Base-by-base conservation (phyloP, 2,329 filamentous ascomycete genomes). In the Sporothrix dimorphospora region DNA sequence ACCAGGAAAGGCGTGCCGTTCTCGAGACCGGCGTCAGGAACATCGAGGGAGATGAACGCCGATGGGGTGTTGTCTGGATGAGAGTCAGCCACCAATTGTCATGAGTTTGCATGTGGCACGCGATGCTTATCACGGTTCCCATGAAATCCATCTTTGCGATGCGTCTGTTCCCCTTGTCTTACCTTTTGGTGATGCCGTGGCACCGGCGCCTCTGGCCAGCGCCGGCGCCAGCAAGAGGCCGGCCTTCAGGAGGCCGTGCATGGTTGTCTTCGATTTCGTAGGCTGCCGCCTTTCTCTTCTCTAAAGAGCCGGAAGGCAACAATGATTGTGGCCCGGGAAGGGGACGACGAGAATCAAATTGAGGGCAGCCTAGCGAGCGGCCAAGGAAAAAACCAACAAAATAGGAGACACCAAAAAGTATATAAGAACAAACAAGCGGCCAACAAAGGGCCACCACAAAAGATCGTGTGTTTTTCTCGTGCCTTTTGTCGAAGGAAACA, bases 181-280 rank as follows among this genome's bases (percentile, higher is more conserved):
- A 76, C 71, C 74, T 69, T 53, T 61, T 6, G 69, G 65, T 4
- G 71, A 69, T 27, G 75, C 72, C 12, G 67, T 72, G 27, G 71
- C 75, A 24, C 21, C 57, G 77, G 74, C 72, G 78, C 76, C 78
- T 57, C 76, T 75, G 42, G 77, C 79, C 76, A 83, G 77, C 77
- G 77, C 78, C 75, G 81, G 79, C 75, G 78, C 80, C 76, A 79
- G 72, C 68, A 82, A 73, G 75, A 82, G 76, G 72, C 78, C 77
- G 73, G 78, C 79, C 78, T 77, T 77, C 55, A 77, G 71, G 67
- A 79, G 78, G 77, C 80, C 79, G 75, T 77, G 78, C 81, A 83
- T 83, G 66, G 40, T 53, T 53, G 6, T 24, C 3, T 14, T 27
- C 24, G 30, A 9, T 34, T 49, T 65, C 8, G 61, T 42, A 55